Base-by-base conservation (phyloP, 208 protist species). In the Trypanosomatidae sp. region DNA sequence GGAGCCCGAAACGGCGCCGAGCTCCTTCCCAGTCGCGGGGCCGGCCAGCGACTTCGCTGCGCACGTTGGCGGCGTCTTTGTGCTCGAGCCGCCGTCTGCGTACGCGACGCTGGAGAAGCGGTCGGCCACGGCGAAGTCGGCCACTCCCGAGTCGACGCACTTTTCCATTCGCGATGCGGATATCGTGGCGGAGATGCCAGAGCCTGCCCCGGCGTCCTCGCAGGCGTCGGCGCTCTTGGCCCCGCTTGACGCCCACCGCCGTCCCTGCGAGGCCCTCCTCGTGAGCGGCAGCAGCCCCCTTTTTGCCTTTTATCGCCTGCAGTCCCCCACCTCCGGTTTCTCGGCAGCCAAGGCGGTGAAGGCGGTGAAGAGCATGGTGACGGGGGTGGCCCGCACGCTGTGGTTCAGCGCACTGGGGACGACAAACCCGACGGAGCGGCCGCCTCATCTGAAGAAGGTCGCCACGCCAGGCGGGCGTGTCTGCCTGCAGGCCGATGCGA, bases 11-110 rank as follows among this genome's bases (percentile, higher is more conserved):
- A 88, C 76, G 25, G 79, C 68, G 19, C 67, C 72, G 9, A 88
- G 73, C 56, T 55, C 83, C 0, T 94, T 85, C 69, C 89, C 91
- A 3, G 69, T 84, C n/a, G 89, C 85, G 1, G 91, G 91, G 3
- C 86, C 87, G 19, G 87, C 88, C 17, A 66, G 78, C 36, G 70
- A 80, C 43, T 87, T 91, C 67, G 84, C 86, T 0, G 73, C 72
- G 0, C 67, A 86, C 68, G 73, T 95, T 17, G 64, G 75, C 67
- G 66, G 22, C 25, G 77, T 93, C 1, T 88, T 83, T 52, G 62
- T 82, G 8, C 58, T 90, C 2, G 65, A 67, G 33, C 67, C 75
- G 28, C 53, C 66, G 9, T 49, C 69, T 9, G n/a, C 62, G 2
- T 90, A 85, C 73, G 84, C 91, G 36, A 12, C 62, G 17, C 25